Evolutionary conservation across 2,329 filamentous ascomycete genomes (phyloP), one percentile per base, ranked within the genome.

Genomic region (Clonostachys rosea): DNA sequence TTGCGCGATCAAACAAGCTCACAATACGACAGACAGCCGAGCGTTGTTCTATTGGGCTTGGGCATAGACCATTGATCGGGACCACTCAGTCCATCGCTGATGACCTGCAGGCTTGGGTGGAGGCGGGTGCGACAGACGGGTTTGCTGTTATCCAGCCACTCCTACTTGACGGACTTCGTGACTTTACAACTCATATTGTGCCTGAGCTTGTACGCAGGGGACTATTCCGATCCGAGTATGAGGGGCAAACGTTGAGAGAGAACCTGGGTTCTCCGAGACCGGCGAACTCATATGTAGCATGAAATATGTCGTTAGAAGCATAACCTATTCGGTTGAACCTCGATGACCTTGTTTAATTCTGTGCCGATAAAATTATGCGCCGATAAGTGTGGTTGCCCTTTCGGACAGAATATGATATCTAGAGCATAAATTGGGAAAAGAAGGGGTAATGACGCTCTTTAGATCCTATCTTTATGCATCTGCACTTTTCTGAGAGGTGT

Each of bases 11-110:
- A 0, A 79, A 79, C 50, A 65, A 65, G 0, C 52, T 79, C 44
- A 78, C 73, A 0, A 70, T 79, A 3, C 63, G 73, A 6, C 76
- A 79, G 55, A 67, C 79, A 18, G 76, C 75, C 1, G 66, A 73
- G 52, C 66, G 76, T 4, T 70, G 67, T 41, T 75, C 75, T 50
- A 64, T 70, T 0, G 75, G 75, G 2, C 61, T 78, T 18, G 67
- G 74, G 1, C 40, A 42, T n/a, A 20, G 40, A 30, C 40, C 40
- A 14, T 78, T 79, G 52, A 68, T 79, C 3, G 75, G 76, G 0
- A 76, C 74, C 0, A 66, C 73, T 0, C 63, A 71, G 52, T 67
- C 60, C 1, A 68, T 79, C 30, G 75, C 75, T 0, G 71, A 77
- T n/a, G 70, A 75, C 40, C 63, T 78, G 62, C 64, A 64, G 34